Percentiles rank a stretch among this genome's conserved stretches.
Evolutionary conservation across 2,329 filamentous ascomycete genomes (phyloP).

Genomic region (Dactylellina cionopaga): DNA sequence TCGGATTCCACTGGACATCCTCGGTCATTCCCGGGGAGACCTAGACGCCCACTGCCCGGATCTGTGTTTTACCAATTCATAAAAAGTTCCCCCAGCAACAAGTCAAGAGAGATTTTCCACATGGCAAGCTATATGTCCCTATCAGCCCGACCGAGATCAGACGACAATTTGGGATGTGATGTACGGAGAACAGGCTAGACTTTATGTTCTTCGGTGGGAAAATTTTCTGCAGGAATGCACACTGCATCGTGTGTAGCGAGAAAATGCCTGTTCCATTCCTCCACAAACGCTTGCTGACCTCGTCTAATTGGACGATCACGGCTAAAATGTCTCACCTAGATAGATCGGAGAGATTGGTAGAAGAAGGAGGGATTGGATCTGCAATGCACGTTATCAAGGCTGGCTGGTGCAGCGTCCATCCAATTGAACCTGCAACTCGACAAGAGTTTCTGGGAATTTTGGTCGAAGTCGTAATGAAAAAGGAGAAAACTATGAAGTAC

Average conservation of each 20-base stretch:
- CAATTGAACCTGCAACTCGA: slow-evolving; percentile 12
- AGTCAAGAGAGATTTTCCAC: slow-evolving; percentile 25
- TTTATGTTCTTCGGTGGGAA: slow-evolving; percentile 1
- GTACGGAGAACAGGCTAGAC: no score
- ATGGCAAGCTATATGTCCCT: slow-evolving; percentile 31
- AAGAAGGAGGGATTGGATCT: slow-evolving; percentile 45
- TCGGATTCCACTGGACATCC: slow-evolving; percentile 50
- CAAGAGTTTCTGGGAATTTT: no score
- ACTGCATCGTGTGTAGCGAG: slow-evolving; percentile 52
- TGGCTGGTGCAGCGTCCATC: slow-evolving; percentile 20
- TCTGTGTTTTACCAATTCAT: slow-evolving; percentile 19
- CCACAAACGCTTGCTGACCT: slow-evolving; percentile 49
- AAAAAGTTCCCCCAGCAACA: slow-evolving; percentile 22
- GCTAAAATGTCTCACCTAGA: slow-evolving; percentile 51
- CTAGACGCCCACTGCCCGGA: slow-evolving; percentile 39
- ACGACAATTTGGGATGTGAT: slow-evolving; percentile 29
- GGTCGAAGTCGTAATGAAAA: no score
- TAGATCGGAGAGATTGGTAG: slow-evolving; percentile 52
- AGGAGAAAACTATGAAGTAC: not conserved
- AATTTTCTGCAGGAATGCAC: slow-evolving; percentile 49
- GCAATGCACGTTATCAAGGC: slow-evolving; percentile 49
- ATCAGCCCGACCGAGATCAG: slow-evolving; percentile 39
- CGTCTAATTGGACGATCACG: slow-evolving; percentile 52
- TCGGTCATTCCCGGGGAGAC: slow-evolving; percentile 21
- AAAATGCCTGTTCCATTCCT: slow-evolving; percentile 37